Conservation (phyloP, 805 yeast species). For the Kuraishia hungarica region DNA sequence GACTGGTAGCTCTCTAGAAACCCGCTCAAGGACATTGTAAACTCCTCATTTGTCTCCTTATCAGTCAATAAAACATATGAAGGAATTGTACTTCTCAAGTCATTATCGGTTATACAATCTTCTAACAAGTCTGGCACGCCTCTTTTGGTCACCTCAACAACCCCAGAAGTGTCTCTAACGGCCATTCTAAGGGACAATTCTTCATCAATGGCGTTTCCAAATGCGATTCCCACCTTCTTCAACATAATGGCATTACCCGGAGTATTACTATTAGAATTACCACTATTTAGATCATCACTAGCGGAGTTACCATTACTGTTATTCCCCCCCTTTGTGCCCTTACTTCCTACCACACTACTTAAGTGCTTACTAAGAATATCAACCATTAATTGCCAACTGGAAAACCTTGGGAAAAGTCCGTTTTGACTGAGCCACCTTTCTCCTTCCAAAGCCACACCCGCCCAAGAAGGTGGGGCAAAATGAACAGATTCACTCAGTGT, state of each 20-base stretch:
- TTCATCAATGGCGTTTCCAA: background rate
- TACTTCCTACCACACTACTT: no score
- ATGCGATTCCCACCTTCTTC: background rate
- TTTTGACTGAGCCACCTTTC: constrained; percentile 43
- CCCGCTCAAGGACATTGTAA: background rate
- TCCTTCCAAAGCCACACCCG: constrained; percentile 37
- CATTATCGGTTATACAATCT: background rate
- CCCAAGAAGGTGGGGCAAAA: constrained; percentile 53
- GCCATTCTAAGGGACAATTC: background rate
- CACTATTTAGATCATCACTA: no score
- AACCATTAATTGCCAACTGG: constrained; percentile 36
- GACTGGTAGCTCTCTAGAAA: background rate
- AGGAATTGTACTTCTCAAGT: background rate
- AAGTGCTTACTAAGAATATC: constrained; percentile 28
- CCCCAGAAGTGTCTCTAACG: background rate
- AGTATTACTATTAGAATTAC: no score
- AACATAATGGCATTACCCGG: background rate
- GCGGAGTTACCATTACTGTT: no score
- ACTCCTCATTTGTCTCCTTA: background rate
- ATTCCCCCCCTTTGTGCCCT: no score
- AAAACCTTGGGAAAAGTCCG: constrained; percentile 42
- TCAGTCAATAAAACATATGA: background rate
- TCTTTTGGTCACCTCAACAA: background rate
- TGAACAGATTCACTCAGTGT: constrained; percentile 46
- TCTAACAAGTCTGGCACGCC: background rate